Conservation (phyloP, 495 filamentous ascomycete species). For the Lindgomyces ingoldianus region DNA sequence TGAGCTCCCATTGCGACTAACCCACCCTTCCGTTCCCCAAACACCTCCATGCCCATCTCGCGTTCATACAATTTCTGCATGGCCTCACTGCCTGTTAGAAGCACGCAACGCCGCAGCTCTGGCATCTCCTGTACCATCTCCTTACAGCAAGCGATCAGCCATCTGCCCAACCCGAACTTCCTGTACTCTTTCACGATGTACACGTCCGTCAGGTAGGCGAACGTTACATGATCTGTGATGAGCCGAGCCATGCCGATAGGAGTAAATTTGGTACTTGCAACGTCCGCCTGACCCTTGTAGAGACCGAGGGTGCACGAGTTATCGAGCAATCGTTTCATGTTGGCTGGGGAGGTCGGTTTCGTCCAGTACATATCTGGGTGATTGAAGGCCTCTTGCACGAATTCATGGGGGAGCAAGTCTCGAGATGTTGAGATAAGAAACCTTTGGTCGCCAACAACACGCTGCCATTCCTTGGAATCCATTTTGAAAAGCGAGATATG, state of each 20-base stretch:
- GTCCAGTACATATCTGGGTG: conserved; percentile 43
- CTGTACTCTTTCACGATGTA: conserved; percentile 60
- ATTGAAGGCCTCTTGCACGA: conserved; percentile 41
- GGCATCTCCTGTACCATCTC: conserved; percentile 57
- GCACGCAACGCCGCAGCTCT: conserved; percentile 51
- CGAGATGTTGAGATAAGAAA: conserved; percentile 38
- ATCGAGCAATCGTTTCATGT: conserved; percentile 35
- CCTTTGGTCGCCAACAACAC: conserved; percentile 4
- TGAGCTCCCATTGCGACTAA: conserved; percentile 23
- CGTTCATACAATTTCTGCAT: conserved; percentile 22
- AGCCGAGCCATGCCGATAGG: conserved; percentile 64
- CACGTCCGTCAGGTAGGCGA: conserved; percentile 71
- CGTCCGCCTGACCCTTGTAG: no score
- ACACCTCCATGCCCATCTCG: conserved; percentile 27
- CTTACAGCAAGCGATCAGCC: conserved; percentile 61
- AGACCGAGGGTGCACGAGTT: conserved; percentile 42
- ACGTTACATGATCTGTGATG: conserved; percentile 64
- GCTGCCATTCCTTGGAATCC: conserved; percentile 28
- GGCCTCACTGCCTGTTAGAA: conserved; percentile 17
- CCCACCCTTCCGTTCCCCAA: background rate
- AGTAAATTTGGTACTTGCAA: background rate
- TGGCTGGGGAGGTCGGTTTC: conserved; percentile 15
- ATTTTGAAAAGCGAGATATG: no score
- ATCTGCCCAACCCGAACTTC: conserved; percentile 61
- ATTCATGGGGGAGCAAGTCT: conserved; percentile 29